phyloP scores from a whole-genome alignment of 1,284 basidiomycete species.

The Ganoderma lucidum region DNA sequence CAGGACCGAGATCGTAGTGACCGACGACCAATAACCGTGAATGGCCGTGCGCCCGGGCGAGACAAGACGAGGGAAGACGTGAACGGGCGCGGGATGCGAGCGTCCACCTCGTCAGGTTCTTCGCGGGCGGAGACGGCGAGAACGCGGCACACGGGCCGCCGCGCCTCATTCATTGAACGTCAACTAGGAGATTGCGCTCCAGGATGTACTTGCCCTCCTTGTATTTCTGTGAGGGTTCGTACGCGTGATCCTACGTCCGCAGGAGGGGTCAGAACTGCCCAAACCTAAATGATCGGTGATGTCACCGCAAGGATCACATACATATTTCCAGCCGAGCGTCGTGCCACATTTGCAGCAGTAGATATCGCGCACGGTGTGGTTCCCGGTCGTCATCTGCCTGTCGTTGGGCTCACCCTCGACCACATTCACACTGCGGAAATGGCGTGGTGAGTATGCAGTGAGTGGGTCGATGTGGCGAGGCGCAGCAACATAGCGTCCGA shows the following conservation, averaged over 20 bases:
- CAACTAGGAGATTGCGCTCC: constrained; percentile 88
- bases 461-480: constrained; percentile 6
- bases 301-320: constrained; percentile 50
- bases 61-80: constrained; percentile 29
- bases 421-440: constrained; percentile 80
- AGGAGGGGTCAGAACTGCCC: constrained; percentile 13
- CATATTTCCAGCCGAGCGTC: constrained; percentile 97
- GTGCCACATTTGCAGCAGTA: constrained; percentile 90
- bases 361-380: constrained; percentile 96
- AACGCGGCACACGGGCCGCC: constrained; percentile 19
- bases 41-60: constrained; percentile 24
- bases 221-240: constrained; percentile 91
- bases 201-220: constrained; percentile 99
- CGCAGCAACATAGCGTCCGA: constrained; percentile 11
- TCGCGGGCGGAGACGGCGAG: constrained; percentile 15
- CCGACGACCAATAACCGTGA: constrained; percentile 28
- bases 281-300: constrained; percentile 15
- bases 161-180: constrained; percentile 65
- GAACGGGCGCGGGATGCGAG: constrained; percentile 10
- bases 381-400: constrained; percentile 95
- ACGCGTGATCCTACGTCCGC: constrained; percentile 82
- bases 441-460: constrained; percentile 11
- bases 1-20: constrained; percentile 32
- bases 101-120: constrained; percentile 27
- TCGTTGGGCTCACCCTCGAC: constrained; percentile 89